phyloP scores from a whole-genome alignment of 768 basidiomycete genomes.

The Rhizopogon rudus region DNA sequence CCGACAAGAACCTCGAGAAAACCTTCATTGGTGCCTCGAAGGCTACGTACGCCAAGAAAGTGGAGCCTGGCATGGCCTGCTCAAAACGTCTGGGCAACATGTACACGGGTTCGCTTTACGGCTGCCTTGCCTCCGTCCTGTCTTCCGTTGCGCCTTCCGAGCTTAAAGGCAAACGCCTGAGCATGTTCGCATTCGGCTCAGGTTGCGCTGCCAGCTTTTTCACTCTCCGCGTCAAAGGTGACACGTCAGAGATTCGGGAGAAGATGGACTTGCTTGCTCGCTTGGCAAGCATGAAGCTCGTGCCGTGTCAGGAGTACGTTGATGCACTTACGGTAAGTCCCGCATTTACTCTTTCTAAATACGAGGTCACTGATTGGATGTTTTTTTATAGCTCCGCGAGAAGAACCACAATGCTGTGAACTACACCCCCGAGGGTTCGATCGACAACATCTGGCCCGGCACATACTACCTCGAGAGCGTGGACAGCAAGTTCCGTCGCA shows the following conservation, averaged over 20 bases:
- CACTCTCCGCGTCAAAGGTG: slow-evolving; percentile 81
- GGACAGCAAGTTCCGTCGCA: slow-evolving; percentile 88
- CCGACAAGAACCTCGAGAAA: slow-evolving; percentile 96
- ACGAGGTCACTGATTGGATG: neutral
- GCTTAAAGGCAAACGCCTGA: slow-evolving; percentile 78
- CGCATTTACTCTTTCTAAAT: neutral
- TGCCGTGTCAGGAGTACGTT: slow-evolving; percentile 89
- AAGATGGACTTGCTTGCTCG: slow-evolving; percentile 81
- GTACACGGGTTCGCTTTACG: slow-evolving; percentile 96
- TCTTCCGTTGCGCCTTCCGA: slow-evolving; percentile 65
- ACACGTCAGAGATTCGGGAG: slow-evolving; percentile 73
- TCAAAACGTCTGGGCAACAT: slow-evolving; percentile 94
- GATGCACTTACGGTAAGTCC: slow-evolving; percentile 65
- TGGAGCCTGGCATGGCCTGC: slow-evolving; percentile 80
- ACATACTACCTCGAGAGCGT: slow-evolving; percentile 89
- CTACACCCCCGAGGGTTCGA: slow-evolving; percentile 80
- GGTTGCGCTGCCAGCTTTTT: slow-evolving; percentile 97
- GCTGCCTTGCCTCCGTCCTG: slow-evolving; percentile 85
- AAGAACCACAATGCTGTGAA: slow-evolving; percentile 89
- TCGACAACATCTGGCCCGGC: slow-evolving; percentile 93
- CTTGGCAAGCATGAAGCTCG: slow-evolving; percentile 82
- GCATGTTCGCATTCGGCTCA: slow-evolving; percentile 94
- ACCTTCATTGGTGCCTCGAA: slow-evolving; percentile 83
- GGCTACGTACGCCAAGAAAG: slow-evolving; percentile 64
- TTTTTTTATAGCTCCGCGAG: slow-evolving; percentile 76